Evolutionary conservation across 306 rosid species (phyloP).

Genomic region (Gynostemma pentaphyllum): DNA sequence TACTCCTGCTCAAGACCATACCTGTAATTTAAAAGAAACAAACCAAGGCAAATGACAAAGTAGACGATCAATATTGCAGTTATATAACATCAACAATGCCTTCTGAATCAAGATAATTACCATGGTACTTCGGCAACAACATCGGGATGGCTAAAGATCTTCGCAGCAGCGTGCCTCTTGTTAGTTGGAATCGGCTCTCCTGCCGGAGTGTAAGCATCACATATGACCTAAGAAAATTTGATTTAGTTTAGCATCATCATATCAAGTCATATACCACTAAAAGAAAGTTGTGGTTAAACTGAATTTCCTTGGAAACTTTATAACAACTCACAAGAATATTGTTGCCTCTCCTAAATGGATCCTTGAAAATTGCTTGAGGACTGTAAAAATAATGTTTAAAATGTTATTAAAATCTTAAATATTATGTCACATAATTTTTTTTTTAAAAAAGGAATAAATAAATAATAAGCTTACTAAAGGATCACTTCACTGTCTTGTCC

Average conservation of each 20-base stretch:
- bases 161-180: constrained; percentile 32
- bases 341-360: constrained; percentile 81
- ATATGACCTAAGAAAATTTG: constrained; percentile 23
- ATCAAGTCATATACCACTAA: background rate
- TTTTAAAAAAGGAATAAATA: background rate
- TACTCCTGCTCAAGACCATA: constrained; percentile 91
- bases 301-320: background rate
- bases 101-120: constrained; percentile 8
- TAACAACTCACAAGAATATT: constrained; percentile 47
- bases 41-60: constrained; percentile 22
- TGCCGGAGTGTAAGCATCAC: constrained; percentile 35
- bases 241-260: background rate
- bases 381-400: too few relatives aligned
- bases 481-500: constrained; percentile 89
- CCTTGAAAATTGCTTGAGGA: constrained; percentile 86
- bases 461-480: constrained; percentile 40
- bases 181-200: constrained; percentile 46
- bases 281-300: background rate
- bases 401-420: background rate
- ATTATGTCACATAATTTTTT: too few relatives aligned
- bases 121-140: constrained; percentile 41
- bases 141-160: constrained; percentile 32
- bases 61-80: background rate
- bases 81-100: background rate
- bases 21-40: constrained; percentile 47